Conservation (phyloP, 106 monocot genomes). For the Acorus gramineus region DNA sequence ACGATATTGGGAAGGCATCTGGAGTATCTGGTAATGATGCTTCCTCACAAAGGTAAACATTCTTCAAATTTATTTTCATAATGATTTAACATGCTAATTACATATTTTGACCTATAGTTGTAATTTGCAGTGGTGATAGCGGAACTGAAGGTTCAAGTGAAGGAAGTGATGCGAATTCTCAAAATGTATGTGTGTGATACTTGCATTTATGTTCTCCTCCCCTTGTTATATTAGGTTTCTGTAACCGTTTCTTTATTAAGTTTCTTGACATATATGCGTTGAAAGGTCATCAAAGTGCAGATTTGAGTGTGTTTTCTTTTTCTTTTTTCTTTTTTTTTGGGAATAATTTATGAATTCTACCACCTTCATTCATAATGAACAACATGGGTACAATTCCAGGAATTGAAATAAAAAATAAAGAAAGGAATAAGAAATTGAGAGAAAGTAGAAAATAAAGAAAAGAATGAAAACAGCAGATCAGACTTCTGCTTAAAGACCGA, state of each 20-base stretch:
- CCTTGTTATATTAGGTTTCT: no score
- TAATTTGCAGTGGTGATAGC: slow-evolving; percentile 29
- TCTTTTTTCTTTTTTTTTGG: neutral
- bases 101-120: neutral
- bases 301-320: neutral
- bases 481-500: no score
- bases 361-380: no score
- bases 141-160: slow-evolving; percentile 38
- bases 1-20: slow-evolving; percentile 18
- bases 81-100: neutral
- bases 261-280: no score
- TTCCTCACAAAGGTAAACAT: slow-evolving; percentile 25
- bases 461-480: no score
- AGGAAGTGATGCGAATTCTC: slow-evolving; percentile 30
- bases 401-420: no score
- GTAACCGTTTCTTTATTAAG: no score
- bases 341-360: neutral
- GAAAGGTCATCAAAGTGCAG: no score
- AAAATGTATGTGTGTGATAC: slow-evolving; percentile 20
- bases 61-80: neutral
- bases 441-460: no score
- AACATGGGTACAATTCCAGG: no score
- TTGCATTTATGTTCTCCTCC: no score
- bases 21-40: slow-evolving; percentile 30
- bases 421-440: no score